These are phyloP conservation scores for Raphanus raphanistrum DNA, from an alignment of 345 rosid species.

Conservation along the genomic window DNA sequence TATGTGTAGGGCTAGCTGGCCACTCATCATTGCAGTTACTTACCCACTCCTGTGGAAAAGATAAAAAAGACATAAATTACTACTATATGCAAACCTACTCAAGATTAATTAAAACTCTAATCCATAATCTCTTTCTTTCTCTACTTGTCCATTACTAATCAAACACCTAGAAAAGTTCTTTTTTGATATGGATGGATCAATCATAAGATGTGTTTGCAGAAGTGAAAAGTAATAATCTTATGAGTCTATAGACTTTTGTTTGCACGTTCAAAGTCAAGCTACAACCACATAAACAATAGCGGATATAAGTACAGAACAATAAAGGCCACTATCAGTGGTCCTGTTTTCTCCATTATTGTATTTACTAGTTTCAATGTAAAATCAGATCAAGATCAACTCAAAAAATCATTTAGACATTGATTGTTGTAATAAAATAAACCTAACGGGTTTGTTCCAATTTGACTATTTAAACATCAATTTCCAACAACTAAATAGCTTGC, in stretches of 20 bases:
- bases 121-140: no score
- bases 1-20: slow-evolving; percentile 29
- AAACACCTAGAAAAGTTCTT: neutral
- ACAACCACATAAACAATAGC: slow-evolving; percentile 18
- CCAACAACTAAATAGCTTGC: slow-evolving; percentile 5
- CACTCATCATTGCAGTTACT: slow-evolving; percentile 21
- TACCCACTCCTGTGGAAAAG: slow-evolving; percentile 24
- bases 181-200: neutral
- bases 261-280: slow-evolving; percentile 17
- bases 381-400: slow-evolving; percentile 19
- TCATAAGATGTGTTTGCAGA: neutral
- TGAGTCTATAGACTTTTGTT: neutral
- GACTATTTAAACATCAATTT: slow-evolving; percentile 14
- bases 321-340: slow-evolving; percentile 20
- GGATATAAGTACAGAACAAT: slow-evolving; percentile 11
- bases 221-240: neutral
- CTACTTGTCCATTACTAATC: neutral
- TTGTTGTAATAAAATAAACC: slow-evolving; percentile 5
- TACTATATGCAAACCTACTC: slow-evolving; percentile 3
- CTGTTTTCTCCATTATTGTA: slow-evolving; percentile 14
- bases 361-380: neutral
- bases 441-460: neutral
- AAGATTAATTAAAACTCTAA: neutral
- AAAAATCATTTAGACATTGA: slow-evolving; percentile 21
- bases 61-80: neutral